These are phyloP conservation scores for Diplocarpon mali DNA, from an alignment of 2,329 filamentous ascomycete genomes.

Conservation along the genomic window DNA sequence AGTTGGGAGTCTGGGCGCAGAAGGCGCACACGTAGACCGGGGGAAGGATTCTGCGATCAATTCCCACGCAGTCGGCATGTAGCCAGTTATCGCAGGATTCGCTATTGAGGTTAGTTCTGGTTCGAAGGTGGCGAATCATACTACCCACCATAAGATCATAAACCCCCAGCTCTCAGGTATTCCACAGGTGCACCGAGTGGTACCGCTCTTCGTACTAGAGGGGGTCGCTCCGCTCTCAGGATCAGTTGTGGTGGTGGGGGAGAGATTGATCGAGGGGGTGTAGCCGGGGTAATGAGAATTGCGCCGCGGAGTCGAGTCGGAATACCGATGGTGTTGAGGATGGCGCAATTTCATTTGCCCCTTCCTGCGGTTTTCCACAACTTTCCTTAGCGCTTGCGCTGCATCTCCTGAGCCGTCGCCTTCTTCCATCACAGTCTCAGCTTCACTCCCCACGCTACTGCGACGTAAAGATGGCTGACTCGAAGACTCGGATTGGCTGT, in stretches of 20 bases:
- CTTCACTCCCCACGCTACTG: constrained; percentile 39
- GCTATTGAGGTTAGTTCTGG: constrained; percentile 29
- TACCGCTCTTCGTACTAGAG: constrained; percentile 27
- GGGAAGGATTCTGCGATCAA: constrained; percentile 43
- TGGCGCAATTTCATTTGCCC: constrained; percentile 15
- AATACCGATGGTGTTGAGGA: constrained; percentile 18
- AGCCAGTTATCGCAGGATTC: constrained; percentile 56
- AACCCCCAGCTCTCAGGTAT: constrained; percentile 36
- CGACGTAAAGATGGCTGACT: constrained; percentile 19
- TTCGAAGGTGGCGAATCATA: not conserved
- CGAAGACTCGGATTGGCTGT: constrained; percentile 25
- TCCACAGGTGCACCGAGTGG: constrained; percentile 46
- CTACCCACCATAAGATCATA: constrained; percentile 52
- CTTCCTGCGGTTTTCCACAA: constrained; percentile 28
- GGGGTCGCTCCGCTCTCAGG: constrained; percentile 36
- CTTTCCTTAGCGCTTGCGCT: constrained; percentile 46
- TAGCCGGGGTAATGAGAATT: constrained; percentile 17
- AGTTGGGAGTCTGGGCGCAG: constrained; percentile 48
- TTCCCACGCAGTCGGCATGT: constrained; percentile 51
- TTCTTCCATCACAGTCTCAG: constrained; percentile 46
- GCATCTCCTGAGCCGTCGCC: constrained; percentile 41
- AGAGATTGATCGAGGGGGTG: constrained; percentile 31
- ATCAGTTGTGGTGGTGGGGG: constrained; percentile 41
- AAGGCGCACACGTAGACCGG: constrained; percentile 53
- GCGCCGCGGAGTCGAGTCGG: constrained; percentile 14